Percentiles rank a stretch among this genome's conserved stretches.
These are phyloP conservation scores for Potentilla sterilis DNA, from an alignment of 306 rosid species.

Conservation along the genomic window DNA sequence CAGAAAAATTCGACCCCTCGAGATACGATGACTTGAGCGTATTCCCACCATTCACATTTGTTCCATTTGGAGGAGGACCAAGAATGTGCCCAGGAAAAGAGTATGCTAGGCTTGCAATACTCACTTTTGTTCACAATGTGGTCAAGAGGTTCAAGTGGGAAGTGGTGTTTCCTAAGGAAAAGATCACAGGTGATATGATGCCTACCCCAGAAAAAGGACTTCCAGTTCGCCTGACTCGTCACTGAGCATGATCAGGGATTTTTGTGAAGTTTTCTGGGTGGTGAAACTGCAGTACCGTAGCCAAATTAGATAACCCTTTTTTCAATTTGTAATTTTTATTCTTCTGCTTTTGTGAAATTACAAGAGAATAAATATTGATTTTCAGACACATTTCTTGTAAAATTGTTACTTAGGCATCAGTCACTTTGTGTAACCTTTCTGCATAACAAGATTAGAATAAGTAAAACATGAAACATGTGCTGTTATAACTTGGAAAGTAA, in stretches of 20 bases:
- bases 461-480: slow-evolving; percentile 2
- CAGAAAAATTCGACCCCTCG: slow-evolving; percentile 35
- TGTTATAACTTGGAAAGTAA: neutral
- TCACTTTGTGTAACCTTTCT: neutral
- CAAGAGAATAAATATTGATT: neutral
- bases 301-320: neutral
- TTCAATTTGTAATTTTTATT: neutral
- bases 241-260: slow-evolving; percentile 8
- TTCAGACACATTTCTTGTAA: neutral
- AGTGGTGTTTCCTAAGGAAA: slow-evolving; percentile 21
- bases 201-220: slow-evolving; percentile 42
- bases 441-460: neutral
- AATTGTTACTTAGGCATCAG: neutral
- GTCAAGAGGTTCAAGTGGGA: slow-evolving; percentile 39
- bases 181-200: slow-evolving; percentile 41
- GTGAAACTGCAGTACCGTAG: neutral
- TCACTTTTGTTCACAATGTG: slow-evolving; percentile 37
- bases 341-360: neutral
- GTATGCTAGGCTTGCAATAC: slow-evolving; percentile 37
- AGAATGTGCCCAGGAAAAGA: slow-evolving; percentile 43
- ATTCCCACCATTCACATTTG: slow-evolving; percentile 31
- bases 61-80: slow-evolving; percentile 45
- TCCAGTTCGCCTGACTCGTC: slow-evolving; percentile 27
- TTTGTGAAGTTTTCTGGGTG: neutral
- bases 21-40: slow-evolving; percentile 21